Evolutionary conservation across 768 basidiomycete species (phyloP).

Genomic region (Leccinum sublutescens): DNA sequence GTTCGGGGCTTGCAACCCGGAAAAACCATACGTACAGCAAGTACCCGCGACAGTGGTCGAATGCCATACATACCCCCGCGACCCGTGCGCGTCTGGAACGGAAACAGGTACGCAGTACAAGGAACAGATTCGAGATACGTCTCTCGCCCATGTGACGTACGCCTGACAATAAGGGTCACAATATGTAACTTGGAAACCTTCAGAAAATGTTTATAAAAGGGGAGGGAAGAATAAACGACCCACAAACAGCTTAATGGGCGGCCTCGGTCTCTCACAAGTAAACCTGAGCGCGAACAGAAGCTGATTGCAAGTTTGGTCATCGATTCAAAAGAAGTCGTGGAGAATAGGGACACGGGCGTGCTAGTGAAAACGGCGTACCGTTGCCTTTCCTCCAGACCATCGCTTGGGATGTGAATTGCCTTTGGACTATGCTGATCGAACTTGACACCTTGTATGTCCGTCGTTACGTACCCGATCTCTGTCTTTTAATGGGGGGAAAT

Average conservation of each 20-base stretch:
- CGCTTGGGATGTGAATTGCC: neutral
- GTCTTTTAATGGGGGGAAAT: neutral
- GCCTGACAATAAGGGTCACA: neutral
- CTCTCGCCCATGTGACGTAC: neutral
- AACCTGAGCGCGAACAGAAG: neutral
- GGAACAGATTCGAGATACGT: neutral
- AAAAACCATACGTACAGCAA: neutral
- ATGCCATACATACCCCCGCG: neutral
- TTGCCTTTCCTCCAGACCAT: neutral
- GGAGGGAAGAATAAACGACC: neutral
- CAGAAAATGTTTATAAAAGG: neutral
- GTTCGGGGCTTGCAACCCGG: neutral
- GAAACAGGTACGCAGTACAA: neutral
- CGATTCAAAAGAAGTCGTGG: neutral
- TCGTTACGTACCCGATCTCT: neutral
- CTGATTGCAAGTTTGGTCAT: neutral
- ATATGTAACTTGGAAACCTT: neutral
- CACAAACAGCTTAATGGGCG: neutral
- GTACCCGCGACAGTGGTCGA: neutral
- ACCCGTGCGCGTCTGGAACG: neutral
- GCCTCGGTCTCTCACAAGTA: neutral
- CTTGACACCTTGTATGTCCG: neutral
- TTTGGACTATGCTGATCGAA: neutral
- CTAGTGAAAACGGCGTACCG: neutral
- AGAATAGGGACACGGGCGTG: neutral